Base-by-base conservation (phyloP, 495 filamentous ascomycete species). In the Podospora pseudoanserina region DNA sequence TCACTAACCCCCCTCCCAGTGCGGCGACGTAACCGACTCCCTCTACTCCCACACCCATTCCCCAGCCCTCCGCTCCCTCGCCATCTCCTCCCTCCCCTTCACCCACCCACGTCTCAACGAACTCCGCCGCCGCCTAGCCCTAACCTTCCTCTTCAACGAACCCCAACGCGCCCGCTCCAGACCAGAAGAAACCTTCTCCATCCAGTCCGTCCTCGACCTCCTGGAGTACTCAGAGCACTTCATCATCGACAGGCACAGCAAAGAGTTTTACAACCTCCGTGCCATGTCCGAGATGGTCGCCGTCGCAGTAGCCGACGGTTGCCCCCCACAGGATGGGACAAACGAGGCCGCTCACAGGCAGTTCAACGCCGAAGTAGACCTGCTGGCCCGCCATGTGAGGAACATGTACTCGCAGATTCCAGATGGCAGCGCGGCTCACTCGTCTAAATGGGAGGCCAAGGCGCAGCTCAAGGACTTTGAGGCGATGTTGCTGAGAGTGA, bases 381-480 rank as follows among this genome's bases (percentile, higher is more conserved):
- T 71, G 9, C 79, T 97, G 2, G 83, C 87, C 16, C 74, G 80
- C 18, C 79, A 79, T 26, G 79, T 98, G 64, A 91, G 89, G 70
- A 76, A 78, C 23, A 85, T 95, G 58, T 90, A 89, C 74, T 86
- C 84, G 18, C 81, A 81, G 7, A 97, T 98, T 67, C 81, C 87
- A 67, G 92, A 94, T 73, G 84, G 87, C 0, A 91, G 91, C 28
- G 89, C 90, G 27, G 85, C 88, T 6, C 86, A 89, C 74, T 84
- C 93, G 65, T 87, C 86, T 19, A 84, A 91, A 20, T 88, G 91
- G 59, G 85, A 93, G 64, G 88, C 90, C 0, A 94, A 95, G 75
- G 85, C 86, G 58, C 84, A 83, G 26, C 80, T 96, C 5, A 90
- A 95, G 72, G 79, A 87, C 3, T 75, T 97, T 11, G 83, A 90